phyloP scores from a whole-genome alignment of 805 yeast genomes.

The Isabelozyma gotoi region DNA sequence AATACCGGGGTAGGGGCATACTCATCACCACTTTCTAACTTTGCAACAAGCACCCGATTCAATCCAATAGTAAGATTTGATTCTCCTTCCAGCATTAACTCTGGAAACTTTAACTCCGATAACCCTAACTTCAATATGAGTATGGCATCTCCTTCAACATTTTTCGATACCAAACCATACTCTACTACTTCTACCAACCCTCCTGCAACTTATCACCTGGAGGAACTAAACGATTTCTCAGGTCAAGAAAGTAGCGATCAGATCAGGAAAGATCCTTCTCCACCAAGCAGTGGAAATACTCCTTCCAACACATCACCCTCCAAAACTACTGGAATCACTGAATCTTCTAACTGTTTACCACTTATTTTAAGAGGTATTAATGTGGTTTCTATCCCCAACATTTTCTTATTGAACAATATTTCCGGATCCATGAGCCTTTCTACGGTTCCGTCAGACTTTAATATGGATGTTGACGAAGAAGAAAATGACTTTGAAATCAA shows the following conservation, averaged over 20 bases:
- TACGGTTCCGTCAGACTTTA: constrained; percentile 22
- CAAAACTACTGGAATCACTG: constrained; percentile 16
- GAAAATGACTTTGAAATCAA: constrained; percentile 30
- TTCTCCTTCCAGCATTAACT: constrained; percentile 9
- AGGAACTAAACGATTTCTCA: not conserved
- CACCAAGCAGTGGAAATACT: constrained; percentile 1
- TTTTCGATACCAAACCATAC: not conserved
- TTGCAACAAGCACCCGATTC: constrained; percentile 4
- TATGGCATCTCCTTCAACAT: not conserved
- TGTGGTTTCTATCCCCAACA: constrained; percentile 58
- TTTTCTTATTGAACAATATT: constrained; percentile 41
- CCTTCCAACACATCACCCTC: constrained; percentile 1
- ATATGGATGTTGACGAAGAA: constrained; percentile 34
- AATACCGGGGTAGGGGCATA: constrained; percentile 8
- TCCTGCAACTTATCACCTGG: not conserved
- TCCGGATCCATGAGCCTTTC: constrained; percentile 10
- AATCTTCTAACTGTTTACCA: constrained; percentile 62
- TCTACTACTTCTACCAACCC: not conserved
- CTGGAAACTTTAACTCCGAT: not conserved
- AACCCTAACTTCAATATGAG: not conserved
- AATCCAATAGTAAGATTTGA: constrained; percentile 11
- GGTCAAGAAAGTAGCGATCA: not conserved
- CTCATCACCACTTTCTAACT: constrained; percentile 13
- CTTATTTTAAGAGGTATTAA: constrained; percentile 66
- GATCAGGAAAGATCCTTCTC: not conserved